Base-by-base conservation (phyloP, 768 basidiomycete genomes). In the Tubosaeta sp. region DNA sequence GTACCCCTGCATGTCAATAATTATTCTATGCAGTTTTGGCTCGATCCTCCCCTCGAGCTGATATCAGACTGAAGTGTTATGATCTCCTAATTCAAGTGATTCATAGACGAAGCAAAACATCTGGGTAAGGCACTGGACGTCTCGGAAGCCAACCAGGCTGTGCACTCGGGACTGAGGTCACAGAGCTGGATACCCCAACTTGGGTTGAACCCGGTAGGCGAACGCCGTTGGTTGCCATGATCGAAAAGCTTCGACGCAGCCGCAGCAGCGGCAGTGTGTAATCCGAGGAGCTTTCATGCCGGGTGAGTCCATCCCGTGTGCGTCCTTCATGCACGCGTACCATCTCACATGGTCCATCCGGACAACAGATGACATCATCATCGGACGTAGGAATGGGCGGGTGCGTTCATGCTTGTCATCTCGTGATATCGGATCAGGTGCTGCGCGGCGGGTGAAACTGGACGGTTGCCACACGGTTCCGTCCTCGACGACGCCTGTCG, bases 1-100 rank as follows among this genome's bases (percentile, higher is more conserved):
- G 24, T 54, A 49, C 40, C 49, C 25, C 41, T 55, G 56, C 59
- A 59, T 19, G 44, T 30, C 52, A 53, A 52, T 52, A 48, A 45
- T 40, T 50, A 49, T 52, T 38, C 2, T 46, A 51, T 49, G 43
- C 35, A 9, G n/a, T 46, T 41, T 44, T 39, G 32, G 31, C 27
- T 45, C 4, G 25, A 4, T 27, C 25, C 25, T 27, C 25, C n/a
- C n/a, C n/a, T n/a, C n/a, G n/a, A n/a, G n/a, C n/a, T n/a, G n/a
- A n/a, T n/a, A n/a, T n/a, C n/a, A n/a, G n/a, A n/a, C n/a, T n/a
- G n/a, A n/a, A n/a, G n/a, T n/a, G n/a, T n/a, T n/a, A n/a, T n/a
- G n/a, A n/a, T n/a, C n/a, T n/a, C n/a, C n/a, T n/a, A n/a, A n/a
- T n/a, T n/a, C n/a, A n/a, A n/a, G n/a, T n/a, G n/a, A n/a, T n/a